Evolutionary conservation across 2,329 filamentous ascomycete genomes (phyloP), one percentile per base, ranked within the genome.

Genomic region (Atkinsonella hypoxylon): DNA sequence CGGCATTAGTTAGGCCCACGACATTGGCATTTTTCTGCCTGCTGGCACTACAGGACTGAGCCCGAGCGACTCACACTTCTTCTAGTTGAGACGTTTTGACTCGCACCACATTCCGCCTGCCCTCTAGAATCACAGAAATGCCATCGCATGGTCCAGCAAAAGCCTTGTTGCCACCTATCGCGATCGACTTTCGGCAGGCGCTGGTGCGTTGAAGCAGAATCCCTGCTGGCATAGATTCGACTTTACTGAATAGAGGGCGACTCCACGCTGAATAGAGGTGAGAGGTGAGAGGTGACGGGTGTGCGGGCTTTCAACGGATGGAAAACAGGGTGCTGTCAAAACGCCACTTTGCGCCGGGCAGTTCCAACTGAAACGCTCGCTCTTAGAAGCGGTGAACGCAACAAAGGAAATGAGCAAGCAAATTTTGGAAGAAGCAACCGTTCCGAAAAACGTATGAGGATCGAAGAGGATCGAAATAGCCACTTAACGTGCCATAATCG

Each of bases 361-460:
- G 26, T 20, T 17, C n/a, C n/a, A 22, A 39, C 31, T 15, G 39
- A 31, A 31, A 17, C 26, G 10, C 15, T 44, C 18, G 26, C 13
- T 26, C n/a, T n/a, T 45, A 45, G 13, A 12, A 39, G 47, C 47
- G 47, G 47, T 49, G 47, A 49, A 42, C 31, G 39, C 20, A 5
- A 43, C 13, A 18, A 43, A 22, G 7, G 13, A 20, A 22, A 32
- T 20, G 18, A 42, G 3, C 15, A 22, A 22, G 7, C 9, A 5
- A 12, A 15, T 13, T 43, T 43, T 10, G 7, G 20, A 43, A 15
- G 22, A 22, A 41, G 9, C 17, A 36, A 9, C 15, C 3, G 11
- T 4, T 11, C 39, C 18, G n/a, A 42, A 42, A 18, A 18, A 43
- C 3, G 6, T 20, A n/a, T 26, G 18, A n/a, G 40, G 10, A 43